Percentiles rank a stretch among this genome's conserved stretches.
These are phyloP conservation scores for Mucor saturninus DNA, from an alignment of 371 early-diverging fungal species.

Conservation along the genomic window DNA sequence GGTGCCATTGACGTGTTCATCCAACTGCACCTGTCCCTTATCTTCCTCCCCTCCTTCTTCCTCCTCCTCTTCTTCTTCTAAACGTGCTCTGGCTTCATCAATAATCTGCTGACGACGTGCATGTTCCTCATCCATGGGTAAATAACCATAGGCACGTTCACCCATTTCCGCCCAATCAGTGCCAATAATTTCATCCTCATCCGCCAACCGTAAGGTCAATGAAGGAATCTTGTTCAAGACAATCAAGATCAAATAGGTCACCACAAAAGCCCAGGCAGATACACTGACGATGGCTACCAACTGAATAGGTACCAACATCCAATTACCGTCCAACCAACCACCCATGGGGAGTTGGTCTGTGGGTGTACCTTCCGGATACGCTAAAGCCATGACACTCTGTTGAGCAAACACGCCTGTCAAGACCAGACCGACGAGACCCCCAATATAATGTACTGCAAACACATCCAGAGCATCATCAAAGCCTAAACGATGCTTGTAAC, in stretches of 20 bases:
- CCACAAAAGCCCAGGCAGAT: conserved; percentile 64
- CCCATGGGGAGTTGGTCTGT: conserved; percentile 49
- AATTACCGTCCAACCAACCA: conserved; percentile 73
- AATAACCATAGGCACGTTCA: conserved; percentile 68
- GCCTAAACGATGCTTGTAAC: conserved; percentile 65
- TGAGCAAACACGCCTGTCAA: conserved; percentile 80
- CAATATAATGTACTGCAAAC: conserved; percentile 74
- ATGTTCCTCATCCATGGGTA: conserved; percentile 44
- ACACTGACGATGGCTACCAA: conserved; percentile 60
- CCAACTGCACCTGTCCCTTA: conserved; percentile 11
- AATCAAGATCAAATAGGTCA: conserved; percentile 63
- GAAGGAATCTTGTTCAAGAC: conserved; percentile 56
- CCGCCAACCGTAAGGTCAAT: conserved; percentile 57
- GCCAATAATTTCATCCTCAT: conserved; percentile 64
- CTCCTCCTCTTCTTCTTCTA: conserved; percentile 14
- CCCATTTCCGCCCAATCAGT: conserved; percentile 70
- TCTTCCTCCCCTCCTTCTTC: not conserved
- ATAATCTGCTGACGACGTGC: conserved; percentile 16
- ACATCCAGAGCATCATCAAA: conserved; percentile 82
- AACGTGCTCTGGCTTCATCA: conserved; percentile 2
- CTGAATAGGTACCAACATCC: conserved; percentile 67
- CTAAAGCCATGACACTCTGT: conserved; percentile 60
- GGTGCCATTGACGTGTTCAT: conserved; percentile 18
- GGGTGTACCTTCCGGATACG: conserved; percentile 62
- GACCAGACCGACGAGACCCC: conserved; percentile 72